phyloP scores from a whole-genome alignment of 2,329 filamentous ascomycete species.

The Pseudogymnoascus sp. region DNA sequence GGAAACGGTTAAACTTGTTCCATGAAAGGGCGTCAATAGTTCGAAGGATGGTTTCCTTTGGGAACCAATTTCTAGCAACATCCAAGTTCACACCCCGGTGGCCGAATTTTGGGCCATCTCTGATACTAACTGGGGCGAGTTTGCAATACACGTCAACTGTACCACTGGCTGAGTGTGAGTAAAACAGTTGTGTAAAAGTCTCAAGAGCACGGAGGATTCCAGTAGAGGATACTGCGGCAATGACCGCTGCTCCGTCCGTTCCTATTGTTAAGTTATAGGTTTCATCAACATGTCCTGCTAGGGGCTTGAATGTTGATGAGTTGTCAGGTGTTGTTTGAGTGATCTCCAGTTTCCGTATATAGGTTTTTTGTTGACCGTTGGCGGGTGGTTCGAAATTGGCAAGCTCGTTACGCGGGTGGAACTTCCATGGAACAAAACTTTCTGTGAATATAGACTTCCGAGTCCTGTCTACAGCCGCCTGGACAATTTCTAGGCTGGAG shows the following conservation, averaged over 20 bases:
- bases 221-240: slow-evolving; percentile 56
- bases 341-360: slow-evolving; percentile 53
- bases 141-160: slow-evolving; percentile 54
- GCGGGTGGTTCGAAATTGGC: slow-evolving; percentile 55
- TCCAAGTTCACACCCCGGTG: slow-evolving; percentile 78
- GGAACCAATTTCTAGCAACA: slow-evolving; percentile 64
- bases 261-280: slow-evolving; percentile 61
- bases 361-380: slow-evolving; percentile 33
- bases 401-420: slow-evolving; percentile 50
- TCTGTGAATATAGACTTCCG: slow-evolving; percentile 56
- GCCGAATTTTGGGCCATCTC: slow-evolving; percentile 64
- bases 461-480: slow-evolving; percentile 49
- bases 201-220: slow-evolving; percentile 67
- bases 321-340: slow-evolving; percentile 49
- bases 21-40: slow-evolving; percentile 69
- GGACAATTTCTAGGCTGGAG: slow-evolving; percentile 44
- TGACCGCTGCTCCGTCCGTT: slow-evolving; percentile 48
- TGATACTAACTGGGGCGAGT: slow-evolving; percentile 60
- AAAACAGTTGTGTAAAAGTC: slow-evolving; percentile 74
- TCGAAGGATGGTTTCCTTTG: slow-evolving; percentile 55
- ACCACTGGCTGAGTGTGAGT: slow-evolving; percentile 50
- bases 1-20: slow-evolving; percentile 77
- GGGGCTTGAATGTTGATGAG: slow-evolving; percentile 47
- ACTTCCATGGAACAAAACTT: slow-evolving; percentile 70
- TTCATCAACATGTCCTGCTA: slow-evolving; percentile 60